Percentiles rank a stretch among this genome's conserved stretches.
Conservation (phyloP, 202 grass and related monocot genomes). For the Zizania palustris region DNA sequence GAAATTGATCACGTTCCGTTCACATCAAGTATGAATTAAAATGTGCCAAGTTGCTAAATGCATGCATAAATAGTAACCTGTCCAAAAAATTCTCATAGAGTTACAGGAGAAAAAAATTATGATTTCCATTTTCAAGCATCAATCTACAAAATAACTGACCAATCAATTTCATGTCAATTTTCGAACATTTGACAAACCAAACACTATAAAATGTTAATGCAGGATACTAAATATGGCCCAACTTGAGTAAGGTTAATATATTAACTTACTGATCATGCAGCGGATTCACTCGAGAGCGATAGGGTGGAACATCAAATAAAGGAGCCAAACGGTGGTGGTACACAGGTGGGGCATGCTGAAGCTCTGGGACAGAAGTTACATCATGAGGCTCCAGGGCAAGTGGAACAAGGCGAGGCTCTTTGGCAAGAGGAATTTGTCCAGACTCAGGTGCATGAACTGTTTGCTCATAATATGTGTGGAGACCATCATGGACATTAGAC, state of each 20-base stretch:
- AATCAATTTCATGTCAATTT: not conserved
- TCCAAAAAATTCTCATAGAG: not conserved
- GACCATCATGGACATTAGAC: slow-evolving; percentile 38
- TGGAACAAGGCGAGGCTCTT: slow-evolving; percentile 32
- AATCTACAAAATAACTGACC: slow-evolving; percentile 2
- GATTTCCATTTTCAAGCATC: not conserved
- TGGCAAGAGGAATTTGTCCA: slow-evolving; percentile 31
- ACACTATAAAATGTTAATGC: not conserved
- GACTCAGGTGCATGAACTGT: slow-evolving; percentile 19
- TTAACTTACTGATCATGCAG: slow-evolving; percentile 44
- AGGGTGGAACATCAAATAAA: slow-evolving; percentile 52
- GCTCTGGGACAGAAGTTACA: slow-evolving; percentile 39
- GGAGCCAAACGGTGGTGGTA: slow-evolving; percentile 45
- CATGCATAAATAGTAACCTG: not conserved
- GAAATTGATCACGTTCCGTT: not conserved
- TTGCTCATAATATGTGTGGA: slow-evolving; percentile 41
- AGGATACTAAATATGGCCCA: not conserved
- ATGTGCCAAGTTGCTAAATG: not conserved
- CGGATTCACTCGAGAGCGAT: slow-evolving; percentile 47
- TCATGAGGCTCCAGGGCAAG: slow-evolving; percentile 28
- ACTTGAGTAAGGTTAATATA: slow-evolving; percentile 25
- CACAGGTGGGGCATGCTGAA: slow-evolving; percentile 42
- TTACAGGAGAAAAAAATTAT: not conserved
- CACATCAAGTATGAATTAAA: not conserved
- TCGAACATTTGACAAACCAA: not conserved